Percentiles rank a stretch among this genome's conserved stretches.
These are phyloP conservation scores for Volvariella volvacea DNA, from an alignment of 1,284 basidiomycete genomes.

Conservation along the genomic window DNA sequence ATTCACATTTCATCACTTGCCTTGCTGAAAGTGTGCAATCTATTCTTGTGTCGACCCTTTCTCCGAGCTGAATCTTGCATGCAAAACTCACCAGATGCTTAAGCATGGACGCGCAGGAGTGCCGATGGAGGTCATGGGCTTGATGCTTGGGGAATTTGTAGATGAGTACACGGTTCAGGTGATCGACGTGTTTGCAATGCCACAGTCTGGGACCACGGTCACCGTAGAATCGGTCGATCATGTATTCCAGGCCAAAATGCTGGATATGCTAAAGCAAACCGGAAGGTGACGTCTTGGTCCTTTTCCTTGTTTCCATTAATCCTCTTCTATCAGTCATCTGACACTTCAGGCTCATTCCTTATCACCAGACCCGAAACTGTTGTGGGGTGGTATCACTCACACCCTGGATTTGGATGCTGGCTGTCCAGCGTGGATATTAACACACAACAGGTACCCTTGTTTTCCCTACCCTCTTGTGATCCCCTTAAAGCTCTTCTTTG, in stretches of 20 bases:
- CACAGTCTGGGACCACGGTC: conserved; percentile 97
- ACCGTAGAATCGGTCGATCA: conserved; percentile 99
- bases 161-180: conserved; percentile 98
- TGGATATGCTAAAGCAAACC: conserved; percentile 99
- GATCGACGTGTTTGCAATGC: conserved; percentile 99
- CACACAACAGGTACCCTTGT: conserved; percentile 80
- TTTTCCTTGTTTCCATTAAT: conserved; percentile 3
- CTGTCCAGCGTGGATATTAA: conserved; percentile 98
- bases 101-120: conserved; percentile 99
- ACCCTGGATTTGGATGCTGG: conserved; percentile 99
- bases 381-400: conserved; percentile 99
- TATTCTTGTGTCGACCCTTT: neutral
- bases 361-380: conserved; percentile 87
- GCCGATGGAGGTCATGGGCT: conserved; percentile 99
- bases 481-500: conserved; percentile 4
- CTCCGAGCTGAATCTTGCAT: neutral
- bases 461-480: conserved; percentile 6
- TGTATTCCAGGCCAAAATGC: conserved; percentile 98
- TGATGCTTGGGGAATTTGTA: conserved; percentile 98
- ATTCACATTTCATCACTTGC: conserved; percentile 95
- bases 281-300: conserved; percentile 61
- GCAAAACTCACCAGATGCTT: conserved; percentile 71
- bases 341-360: conserved; percentile 4
- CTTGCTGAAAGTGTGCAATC: conserved; percentile 72
- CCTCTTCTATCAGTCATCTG: neutral